These are phyloP conservation scores for Trichoderma aggressivum DNA, from an alignment of 2,329 filamentous ascomycete species.

Conservation along the genomic window DNA sequence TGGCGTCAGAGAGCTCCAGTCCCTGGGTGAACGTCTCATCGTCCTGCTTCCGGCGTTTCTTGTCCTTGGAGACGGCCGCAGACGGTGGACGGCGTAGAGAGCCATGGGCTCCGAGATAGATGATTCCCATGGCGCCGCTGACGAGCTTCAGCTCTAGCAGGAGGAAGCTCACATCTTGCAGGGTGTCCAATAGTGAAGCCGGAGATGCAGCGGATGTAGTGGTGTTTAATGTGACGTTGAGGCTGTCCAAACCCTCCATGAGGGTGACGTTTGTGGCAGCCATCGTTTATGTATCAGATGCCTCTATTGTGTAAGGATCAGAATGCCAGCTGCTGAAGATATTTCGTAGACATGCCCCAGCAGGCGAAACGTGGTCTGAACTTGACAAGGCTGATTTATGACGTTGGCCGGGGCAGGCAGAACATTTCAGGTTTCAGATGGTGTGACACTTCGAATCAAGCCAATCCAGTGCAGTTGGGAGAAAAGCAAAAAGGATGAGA, in stretches of 20 bases:
- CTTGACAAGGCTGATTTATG: background rate
- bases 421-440: background rate
- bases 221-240: slow-evolving; percentile 30
- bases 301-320: background rate
- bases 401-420: background rate
- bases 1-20: slow-evolving; percentile 68
- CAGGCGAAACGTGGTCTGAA: slow-evolving; percentile 18
- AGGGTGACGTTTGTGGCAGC: slow-evolving; percentile 27
- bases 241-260: slow-evolving; percentile 27
- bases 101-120: slow-evolving; percentile 81
- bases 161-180: slow-evolving; percentile 41
- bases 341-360: background rate
- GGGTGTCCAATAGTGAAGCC: slow-evolving; percentile 29
- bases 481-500: background rate
- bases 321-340: background rate
- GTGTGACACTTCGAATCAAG: background rate
- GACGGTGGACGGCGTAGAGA: slow-evolving; percentile 80
- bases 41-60: slow-evolving; percentile 43
- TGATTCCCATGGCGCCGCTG: slow-evolving; percentile 72
- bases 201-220: slow-evolving; percentile 18
- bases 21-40: slow-evolving; percentile 50
- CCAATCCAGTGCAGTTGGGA: background rate
- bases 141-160: slow-evolving; percentile 48
- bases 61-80: slow-evolving; percentile 58
- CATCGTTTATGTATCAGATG: background rate